phyloP scores from a whole-genome alignment of 1,284 basidiomycete genomes.

The Termitomyces sp. region DNA sequence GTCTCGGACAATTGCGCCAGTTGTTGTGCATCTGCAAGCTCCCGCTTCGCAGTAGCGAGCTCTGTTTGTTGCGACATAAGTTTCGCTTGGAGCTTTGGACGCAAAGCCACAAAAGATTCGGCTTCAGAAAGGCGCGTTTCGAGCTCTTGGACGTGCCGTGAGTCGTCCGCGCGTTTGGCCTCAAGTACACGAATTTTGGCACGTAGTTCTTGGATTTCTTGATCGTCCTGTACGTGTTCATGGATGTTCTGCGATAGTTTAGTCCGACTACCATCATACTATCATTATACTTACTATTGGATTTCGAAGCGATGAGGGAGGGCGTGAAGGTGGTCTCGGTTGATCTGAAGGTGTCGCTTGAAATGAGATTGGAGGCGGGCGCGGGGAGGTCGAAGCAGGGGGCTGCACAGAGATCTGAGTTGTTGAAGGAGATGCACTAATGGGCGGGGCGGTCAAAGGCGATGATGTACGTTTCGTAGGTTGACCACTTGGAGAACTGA shows the following conservation, averaged over 20 bases:
- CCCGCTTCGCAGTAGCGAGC: slow-evolving; percentile 62
- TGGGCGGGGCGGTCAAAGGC: slow-evolving; percentile 24
- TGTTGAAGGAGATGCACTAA: slow-evolving; percentile 13
- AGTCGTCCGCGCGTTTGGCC: slow-evolving; percentile 81
- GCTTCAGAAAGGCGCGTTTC: slow-evolving; percentile 81
- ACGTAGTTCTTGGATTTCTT: slow-evolving; percentile 76
- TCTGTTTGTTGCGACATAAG: slow-evolving; percentile 77
- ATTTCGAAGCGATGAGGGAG: slow-evolving; percentile 16
- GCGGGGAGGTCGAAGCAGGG: slow-evolving; percentile 6
- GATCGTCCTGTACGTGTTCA: slow-evolving; percentile 37
- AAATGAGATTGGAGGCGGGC: slow-evolving; percentile 15
- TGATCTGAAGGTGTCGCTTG: slow-evolving; percentile 16
- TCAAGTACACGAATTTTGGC: slow-evolving; percentile 85
- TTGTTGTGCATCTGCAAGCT: slow-evolving; percentile 65
- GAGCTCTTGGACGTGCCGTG: slow-evolving; percentile 78
- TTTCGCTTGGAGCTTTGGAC: slow-evolving; percentile 87
- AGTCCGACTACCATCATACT: neutral
- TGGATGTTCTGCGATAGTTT: slow-evolving; percentile 3
- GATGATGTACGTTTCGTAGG: slow-evolving; percentile 32
- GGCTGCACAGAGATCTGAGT: slow-evolving; percentile 2
- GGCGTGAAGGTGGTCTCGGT: slow-evolving; percentile 19
- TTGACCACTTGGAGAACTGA: slow-evolving; percentile 15
- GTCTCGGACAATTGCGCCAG: slow-evolving; percentile 39
- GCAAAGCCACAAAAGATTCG: slow-evolving; percentile 78
- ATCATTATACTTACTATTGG: slow-evolving; percentile 18